Conservation (phyloP, 1,284 basidiomycete genomes). For the Puccinia polysora region DNA sequence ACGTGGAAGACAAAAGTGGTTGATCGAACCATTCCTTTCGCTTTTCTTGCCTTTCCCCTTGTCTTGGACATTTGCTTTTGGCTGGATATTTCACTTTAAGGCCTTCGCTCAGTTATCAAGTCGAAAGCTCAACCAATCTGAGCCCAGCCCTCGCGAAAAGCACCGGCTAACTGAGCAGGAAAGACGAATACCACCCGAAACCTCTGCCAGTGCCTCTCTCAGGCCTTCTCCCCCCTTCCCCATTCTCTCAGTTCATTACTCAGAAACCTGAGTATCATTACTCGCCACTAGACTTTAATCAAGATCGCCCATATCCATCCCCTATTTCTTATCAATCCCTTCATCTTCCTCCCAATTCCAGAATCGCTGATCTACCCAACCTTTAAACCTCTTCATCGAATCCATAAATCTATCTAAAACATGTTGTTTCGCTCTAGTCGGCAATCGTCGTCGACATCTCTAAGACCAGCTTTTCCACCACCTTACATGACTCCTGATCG, state of each 20-base stretch:
- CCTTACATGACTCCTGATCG: conserved; percentile 27
- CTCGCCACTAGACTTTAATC: neutral
- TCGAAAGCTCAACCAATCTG: conserved; percentile 8
- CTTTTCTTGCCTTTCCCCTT: too few relatives aligned
- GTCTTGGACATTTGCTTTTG: too few relatives aligned
- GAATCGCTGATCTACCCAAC: neutral
- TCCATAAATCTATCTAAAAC: neutral
- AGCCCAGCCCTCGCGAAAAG: neutral
- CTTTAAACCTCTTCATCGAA: neutral
- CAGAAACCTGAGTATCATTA: too few relatives aligned
- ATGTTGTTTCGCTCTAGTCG: conserved; percentile 5
- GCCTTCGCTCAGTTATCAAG: neutral
- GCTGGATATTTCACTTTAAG: neutral
- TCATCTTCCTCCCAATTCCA: too few relatives aligned
- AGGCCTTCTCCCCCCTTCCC: neutral
- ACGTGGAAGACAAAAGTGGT: too few relatives aligned
- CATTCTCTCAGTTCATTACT: neutral
- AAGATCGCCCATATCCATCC: neutral
- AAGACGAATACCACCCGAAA: neutral
- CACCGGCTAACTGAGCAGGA: neutral
- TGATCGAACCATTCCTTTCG: too few relatives aligned
- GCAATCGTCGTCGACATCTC: neutral
- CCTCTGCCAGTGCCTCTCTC: neutral
- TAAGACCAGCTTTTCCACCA: conserved; percentile 7
- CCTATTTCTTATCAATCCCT: neutral